Evolutionary conservation across 345 rosid genomes (phyloP), one percentile per base, ranked within the genome.

Genomic region (Bruguiera parviflora): DNA sequence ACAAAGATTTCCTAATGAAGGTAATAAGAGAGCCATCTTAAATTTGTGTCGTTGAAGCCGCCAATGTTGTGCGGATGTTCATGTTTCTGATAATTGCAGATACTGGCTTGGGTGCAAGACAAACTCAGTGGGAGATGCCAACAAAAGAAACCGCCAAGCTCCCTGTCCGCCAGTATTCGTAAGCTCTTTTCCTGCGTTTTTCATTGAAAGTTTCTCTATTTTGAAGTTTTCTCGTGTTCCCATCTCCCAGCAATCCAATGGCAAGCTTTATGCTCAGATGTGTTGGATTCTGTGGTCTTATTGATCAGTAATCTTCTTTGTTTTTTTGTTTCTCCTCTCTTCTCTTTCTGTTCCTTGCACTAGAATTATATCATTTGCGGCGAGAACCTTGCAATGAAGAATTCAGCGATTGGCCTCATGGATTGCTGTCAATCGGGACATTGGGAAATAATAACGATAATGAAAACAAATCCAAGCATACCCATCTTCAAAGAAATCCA

Each of bases 381-480:
- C 61, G 57, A 58, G 80, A 76, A 69, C 22, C 74, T 53, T 58
- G 75, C 63, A 71, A 74, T 59, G 89, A 87, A 78, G 95, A 88
- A 72, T 80, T 83, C 61, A 81, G 79, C 33, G 81, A 85, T 63
- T 90, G 92, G 97, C 84, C 87, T 64, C 80, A 80, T 37, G 88
- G 80, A 4, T 71, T 90, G 74, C 77, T 92, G 43, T 83, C 89
- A 19, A 92, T 92, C 2, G 98, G 98, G n/a, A 92, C 98, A 49
- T 81, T 92, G 46, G 95, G 98, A 73, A 86, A 78, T 57, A 87
- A 78, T 59, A 78, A 66, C 29, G 67, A 79, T 15, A 66, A 25
- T 3, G 71, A 75, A 59, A 75, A 82, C 77, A 58, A 73, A 29
- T 33, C 21, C 52, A 71, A 53, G 64, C 72, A 29, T 29, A 35